These are phyloP conservation scores for Flueggea neowawraea DNA, from an alignment of 441 rosid genomes.

Conservation along the genomic window DNA sequence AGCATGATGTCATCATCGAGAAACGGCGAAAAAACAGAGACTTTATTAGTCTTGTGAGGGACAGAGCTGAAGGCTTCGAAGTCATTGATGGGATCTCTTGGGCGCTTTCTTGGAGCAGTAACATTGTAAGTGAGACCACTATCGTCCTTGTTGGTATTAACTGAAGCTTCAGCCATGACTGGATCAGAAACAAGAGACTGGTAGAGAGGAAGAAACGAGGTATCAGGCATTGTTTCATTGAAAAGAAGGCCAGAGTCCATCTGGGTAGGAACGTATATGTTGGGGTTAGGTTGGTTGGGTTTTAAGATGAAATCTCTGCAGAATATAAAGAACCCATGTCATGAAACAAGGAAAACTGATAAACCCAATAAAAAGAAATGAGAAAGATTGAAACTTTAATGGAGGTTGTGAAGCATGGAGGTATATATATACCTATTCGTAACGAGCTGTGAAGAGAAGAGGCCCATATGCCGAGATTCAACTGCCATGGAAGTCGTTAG, in stretches of 20 bases:
- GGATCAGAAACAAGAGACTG: slow-evolving; percentile 26
- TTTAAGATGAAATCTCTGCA: slow-evolving; percentile 33
- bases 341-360: not conserved
- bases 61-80: slow-evolving; percentile 9
- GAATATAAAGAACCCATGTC: not conserved
- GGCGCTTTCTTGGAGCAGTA: slow-evolving; percentile 28
- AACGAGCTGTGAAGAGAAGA: slow-evolving; percentile 32
- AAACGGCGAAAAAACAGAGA: slow-evolving; percentile 21
- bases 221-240: slow-evolving; percentile 18
- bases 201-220: slow-evolving; percentile 16
- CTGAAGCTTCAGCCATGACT: slow-evolving; percentile 19
- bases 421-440: slow-evolving; percentile 14
- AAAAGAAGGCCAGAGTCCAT: slow-evolving; percentile 24
- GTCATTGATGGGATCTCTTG: slow-evolving; percentile 25
- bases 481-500: slow-evolving; percentile 34
- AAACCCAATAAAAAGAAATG: not conserved
- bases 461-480: slow-evolving; percentile 31
- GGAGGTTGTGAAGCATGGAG: not conserved
- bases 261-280: slow-evolving; percentile 21
- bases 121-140: slow-evolving; percentile 37
- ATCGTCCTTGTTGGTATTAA: slow-evolving; percentile 27
- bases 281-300: slow-evolving; percentile 20
- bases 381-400: not conserved
- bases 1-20: slow-evolving; percentile 29
- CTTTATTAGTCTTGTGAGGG: slow-evolving; percentile 17